Evolutionary conservation across 2,329 filamentous ascomycete genomes (phyloP).

Genomic region (Elsinoe arachidis): DNA sequence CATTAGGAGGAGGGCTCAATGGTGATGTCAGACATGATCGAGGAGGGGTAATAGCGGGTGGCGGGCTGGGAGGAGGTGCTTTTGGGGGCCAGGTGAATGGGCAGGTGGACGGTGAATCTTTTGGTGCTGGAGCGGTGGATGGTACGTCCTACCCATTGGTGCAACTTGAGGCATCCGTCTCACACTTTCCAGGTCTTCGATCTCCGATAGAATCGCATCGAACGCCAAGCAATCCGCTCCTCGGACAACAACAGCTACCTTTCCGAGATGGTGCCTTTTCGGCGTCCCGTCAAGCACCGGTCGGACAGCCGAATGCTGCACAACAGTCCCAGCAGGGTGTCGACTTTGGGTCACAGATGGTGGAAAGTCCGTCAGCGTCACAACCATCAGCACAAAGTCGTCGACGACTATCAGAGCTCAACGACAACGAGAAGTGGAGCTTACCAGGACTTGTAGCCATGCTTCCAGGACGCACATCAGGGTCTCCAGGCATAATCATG

Average conservation of each 20-base stretch:
- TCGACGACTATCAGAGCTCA: slow-evolving; percentile 42
- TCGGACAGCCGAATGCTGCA: slow-evolving; percentile 11
- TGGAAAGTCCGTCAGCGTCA: slow-evolving; percentile 12
- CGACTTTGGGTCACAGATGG: slow-evolving; percentile 14
- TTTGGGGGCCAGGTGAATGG: slow-evolving; percentile 23
- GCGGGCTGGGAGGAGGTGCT: slow-evolving; percentile 31
- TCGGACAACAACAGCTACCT: slow-evolving; percentile 13
- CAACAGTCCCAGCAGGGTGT: slow-evolving; percentile 14
- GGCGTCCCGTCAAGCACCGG: slow-evolving; percentile 5
- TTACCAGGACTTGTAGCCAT: slow-evolving; percentile 51
- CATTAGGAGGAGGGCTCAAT: slow-evolving; percentile 45
- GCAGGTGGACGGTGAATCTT: slow-evolving; percentile 8
- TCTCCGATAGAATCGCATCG: slow-evolving; percentile 11
- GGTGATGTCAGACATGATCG: slow-evolving; percentile 44
- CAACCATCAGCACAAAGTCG: slow-evolving; percentile 13
- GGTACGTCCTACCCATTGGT: background rate
- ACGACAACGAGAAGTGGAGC: slow-evolving; percentile 51
- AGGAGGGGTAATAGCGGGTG: slow-evolving; percentile 43
- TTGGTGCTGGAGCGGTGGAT: slow-evolving; percentile 5
- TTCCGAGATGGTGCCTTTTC: slow-evolving; percentile 7
- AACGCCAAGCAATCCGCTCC: slow-evolving; percentile 12
- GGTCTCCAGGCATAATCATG: slow-evolving; percentile 40
- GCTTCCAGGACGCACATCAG: slow-evolving; percentile 39
- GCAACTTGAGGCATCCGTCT: background rate
- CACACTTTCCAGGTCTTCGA: background rate